A percentile compares a stretch with the other conserved stretches of the same genome.
Conservation (phyloP, 2,329 filamentous ascomycete genomes). For the Aureobasidium sp. region DNA sequence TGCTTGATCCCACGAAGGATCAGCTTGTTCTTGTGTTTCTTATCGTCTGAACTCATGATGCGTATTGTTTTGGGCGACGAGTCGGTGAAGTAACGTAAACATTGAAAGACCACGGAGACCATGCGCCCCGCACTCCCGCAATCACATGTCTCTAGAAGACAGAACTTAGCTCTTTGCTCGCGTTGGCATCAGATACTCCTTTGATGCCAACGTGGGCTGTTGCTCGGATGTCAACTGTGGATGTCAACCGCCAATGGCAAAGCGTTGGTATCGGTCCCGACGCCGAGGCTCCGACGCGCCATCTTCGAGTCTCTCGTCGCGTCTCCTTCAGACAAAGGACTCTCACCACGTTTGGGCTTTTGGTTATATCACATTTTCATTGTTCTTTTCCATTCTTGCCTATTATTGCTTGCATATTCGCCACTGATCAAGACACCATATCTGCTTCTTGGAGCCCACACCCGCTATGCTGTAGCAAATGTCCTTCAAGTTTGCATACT, state of each 20-base stretch:
- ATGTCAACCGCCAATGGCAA: not conserved
- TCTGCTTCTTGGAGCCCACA: not conserved
- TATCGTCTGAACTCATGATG: conserved; percentile 15
- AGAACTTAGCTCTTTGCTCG: not conserved
- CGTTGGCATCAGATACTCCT: not conserved
- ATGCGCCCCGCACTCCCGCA: not conserved
- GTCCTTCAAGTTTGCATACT: conserved; percentile 42
- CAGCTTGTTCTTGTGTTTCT: conserved; percentile 22
- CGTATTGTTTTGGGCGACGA: not conserved
- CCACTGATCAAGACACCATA: not conserved
- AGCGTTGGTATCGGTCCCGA: not conserved
- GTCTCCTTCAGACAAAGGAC: not conserved
- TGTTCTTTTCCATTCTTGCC: not conserved
- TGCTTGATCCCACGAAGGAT: conserved; percentile 35
- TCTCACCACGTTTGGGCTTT: not conserved
- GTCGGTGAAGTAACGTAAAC: not conserved
- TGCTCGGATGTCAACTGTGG: no score
- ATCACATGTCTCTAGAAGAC: not conserved
- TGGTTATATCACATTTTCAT: not conserved
- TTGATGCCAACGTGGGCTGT: not conserved
- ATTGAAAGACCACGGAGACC: not conserved
- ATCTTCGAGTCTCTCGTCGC: not conserved
- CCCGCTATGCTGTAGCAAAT: conserved; percentile 4
- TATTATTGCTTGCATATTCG: not conserved
- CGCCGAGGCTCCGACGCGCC: not conserved